These are phyloP conservation scores for Melastoma malabathricum DNA, from an alignment of 345 rosid species.

Conservation along the genomic window DNA sequence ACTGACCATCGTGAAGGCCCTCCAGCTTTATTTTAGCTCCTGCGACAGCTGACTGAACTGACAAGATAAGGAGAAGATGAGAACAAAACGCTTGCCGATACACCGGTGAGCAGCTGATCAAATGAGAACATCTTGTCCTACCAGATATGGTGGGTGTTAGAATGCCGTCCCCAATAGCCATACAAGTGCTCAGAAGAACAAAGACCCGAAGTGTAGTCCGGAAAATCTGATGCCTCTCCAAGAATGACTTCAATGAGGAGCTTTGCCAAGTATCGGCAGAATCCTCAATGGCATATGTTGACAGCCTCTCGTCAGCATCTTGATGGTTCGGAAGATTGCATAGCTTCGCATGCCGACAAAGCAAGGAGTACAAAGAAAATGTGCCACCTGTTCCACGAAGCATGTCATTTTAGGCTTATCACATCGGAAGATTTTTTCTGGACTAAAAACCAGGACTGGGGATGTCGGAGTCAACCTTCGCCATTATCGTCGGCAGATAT, in stretches of 20 bases:
- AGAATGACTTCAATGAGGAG: conserved; percentile 35
- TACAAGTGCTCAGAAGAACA: conserved; percentile 62
- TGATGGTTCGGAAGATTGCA: conserved; percentile 77
- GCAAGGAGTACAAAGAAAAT: conserved; percentile 80
- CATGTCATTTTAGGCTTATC: too few species aligned
- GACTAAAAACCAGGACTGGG: not conserved
- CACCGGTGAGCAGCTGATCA: not conserved
- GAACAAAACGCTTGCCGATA: too few species aligned
- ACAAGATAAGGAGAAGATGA: conserved; percentile 8
- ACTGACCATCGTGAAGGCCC: conserved; percentile 61
- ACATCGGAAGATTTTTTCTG: conserved; percentile 6
- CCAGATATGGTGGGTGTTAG: conserved; percentile 90
- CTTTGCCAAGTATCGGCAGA: conserved; percentile 37
- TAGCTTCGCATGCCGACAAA: conserved; percentile 61
- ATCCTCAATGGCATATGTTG: conserved; percentile 38
- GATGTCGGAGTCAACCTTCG: conserved; percentile 42
- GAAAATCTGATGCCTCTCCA: conserved; percentile 41
- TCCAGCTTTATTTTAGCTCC: conserved; percentile 49
- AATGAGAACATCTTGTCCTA: conserved; percentile 5
- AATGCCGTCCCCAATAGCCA: conserved; percentile 70
- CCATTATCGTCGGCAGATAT: conserved; percentile 71
- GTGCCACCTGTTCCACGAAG: conserved; percentile 97
- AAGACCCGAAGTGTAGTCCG: conserved; percentile 40
- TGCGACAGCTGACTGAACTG: conserved; percentile 79
- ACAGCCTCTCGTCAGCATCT: conserved; percentile 59